These are phyloP conservation scores for Umbelopsis ramanniana DNA, from an alignment of 192 early-diverging fungal genomes.

Conservation along the genomic window DNA sequence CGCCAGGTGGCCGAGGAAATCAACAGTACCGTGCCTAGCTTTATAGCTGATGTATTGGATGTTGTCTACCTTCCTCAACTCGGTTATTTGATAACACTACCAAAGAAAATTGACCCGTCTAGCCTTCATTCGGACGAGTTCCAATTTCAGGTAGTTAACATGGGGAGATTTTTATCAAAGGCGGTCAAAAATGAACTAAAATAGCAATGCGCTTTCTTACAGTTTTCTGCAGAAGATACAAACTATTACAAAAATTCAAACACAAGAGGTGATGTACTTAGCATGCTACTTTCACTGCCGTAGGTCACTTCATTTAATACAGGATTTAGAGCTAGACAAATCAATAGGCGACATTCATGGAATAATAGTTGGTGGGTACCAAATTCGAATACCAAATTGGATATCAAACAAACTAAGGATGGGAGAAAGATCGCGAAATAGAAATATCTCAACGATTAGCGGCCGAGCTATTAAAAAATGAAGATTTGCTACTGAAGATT, in stretches of 20 bases:
- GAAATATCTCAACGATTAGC: constrained; percentile 79
- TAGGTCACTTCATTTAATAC: not conserved
- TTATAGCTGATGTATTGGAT: constrained; percentile 57
- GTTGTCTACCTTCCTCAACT: constrained; percentile 85
- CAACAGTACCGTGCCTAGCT: constrained; percentile 52
- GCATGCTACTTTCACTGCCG: not conserved
- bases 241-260: constrained; percentile 74
- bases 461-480: constrained; percentile 53
- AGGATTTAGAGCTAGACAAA: constrained; percentile 70
- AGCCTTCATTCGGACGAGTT: constrained; percentile 55
- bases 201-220: not conserved
- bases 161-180: not conserved
- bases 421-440: constrained; percentile 73
- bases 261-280: constrained; percentile 48
- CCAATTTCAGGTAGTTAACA: constrained; percentile 54
- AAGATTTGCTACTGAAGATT: constrained; percentile 39
- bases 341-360: constrained; percentile 85
- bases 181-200: not conserved
- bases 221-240: constrained; percentile 70
- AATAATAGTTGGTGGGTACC: constrained; percentile 67
- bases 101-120: constrained; percentile 53
- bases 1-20: constrained; percentile 63
- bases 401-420: not conserved
- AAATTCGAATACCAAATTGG: not conserved
- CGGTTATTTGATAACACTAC: constrained; percentile 76